phyloP scores from a whole-genome alignment of 495 filamentous ascomycete species.

The Cenococcum geophilum region DNA sequence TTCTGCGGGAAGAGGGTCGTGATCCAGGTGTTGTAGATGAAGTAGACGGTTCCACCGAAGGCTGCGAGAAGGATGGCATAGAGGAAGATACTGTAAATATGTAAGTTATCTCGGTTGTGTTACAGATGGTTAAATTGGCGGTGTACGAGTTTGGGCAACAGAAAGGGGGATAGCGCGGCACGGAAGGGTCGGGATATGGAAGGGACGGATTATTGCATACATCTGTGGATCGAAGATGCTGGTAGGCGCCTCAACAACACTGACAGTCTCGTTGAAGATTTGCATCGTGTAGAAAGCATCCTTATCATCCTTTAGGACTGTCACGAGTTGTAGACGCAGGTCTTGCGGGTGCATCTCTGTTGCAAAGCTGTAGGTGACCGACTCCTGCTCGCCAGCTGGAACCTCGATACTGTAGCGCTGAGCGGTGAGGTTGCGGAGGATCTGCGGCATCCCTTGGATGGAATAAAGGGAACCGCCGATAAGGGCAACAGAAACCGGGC shows the following conservation, averaged over 20 bases:
- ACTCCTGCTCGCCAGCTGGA: conserved; percentile 68
- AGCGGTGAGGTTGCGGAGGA: conserved; percentile 79
- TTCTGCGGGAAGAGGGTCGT: conserved; percentile 93
- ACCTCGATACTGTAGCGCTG: conserved; percentile 67
- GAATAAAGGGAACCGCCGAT: conserved; percentile 67
- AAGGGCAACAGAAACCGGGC: conserved; percentile 66
- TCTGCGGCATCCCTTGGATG: conserved; percentile 44
- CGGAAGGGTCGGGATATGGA: conserved; percentile 4
- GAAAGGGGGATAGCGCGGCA: not conserved
- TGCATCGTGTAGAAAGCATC: conserved; percentile 65
- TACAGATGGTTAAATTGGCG: not conserved
- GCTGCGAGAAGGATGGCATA: conserved; percentile 81
- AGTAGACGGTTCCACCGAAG: conserved; percentile 78
- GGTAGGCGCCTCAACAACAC: conserved; percentile 84
- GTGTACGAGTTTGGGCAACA: conserved; percentile 17
- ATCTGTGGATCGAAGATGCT: conserved; percentile 95
- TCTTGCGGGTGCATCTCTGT: conserved; percentile 94
- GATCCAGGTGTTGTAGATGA: conserved; percentile 97
- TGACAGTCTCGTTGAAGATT: conserved; percentile 82
- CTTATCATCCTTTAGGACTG: conserved; percentile 61
- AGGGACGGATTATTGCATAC: conserved; percentile 46
- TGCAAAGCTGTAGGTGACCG: conserved; percentile 73
- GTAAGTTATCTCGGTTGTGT: conserved; percentile 25
- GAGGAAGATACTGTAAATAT: conserved; percentile 68
- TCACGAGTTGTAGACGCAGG: conserved; percentile 67